These are phyloP conservation scores for Xylariales sp. DNA, from an alignment of 2,329 filamentous ascomycete genomes.

Conservation along the genomic window DNA sequence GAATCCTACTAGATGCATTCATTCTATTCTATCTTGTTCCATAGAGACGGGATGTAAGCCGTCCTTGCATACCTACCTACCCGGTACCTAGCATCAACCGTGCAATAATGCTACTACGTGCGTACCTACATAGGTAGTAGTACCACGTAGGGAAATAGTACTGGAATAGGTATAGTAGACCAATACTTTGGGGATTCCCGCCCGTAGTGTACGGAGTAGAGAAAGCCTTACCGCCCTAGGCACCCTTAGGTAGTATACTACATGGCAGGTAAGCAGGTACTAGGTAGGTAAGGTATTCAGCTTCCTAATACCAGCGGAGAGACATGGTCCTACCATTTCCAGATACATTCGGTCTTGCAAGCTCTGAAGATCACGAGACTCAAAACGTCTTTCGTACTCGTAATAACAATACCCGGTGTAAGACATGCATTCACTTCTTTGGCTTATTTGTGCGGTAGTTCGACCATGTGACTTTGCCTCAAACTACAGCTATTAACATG, in stretches of 20 bases:
- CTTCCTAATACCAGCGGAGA: background rate
- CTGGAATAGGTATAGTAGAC: slow-evolving; percentile 19
- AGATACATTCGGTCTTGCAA: background rate
- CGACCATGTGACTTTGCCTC: slow-evolving; percentile 1
- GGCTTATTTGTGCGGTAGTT: background rate
- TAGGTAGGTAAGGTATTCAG: too few species aligned
- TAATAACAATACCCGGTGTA: background rate
- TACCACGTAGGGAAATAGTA: slow-evolving; percentile 1
- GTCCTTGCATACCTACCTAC: slow-evolving; percentile 12
- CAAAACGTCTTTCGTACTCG: background rate
- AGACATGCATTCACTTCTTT: background rate
- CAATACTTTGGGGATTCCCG: background rate
- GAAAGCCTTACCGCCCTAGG: too few species aligned
- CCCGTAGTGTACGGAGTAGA: too few species aligned
- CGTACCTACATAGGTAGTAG: too few species aligned
- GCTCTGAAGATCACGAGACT: background rate
- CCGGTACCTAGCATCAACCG: slow-evolving; percentile 12
- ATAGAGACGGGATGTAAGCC: slow-evolving; percentile 17
- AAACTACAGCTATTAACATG: slow-evolving; percentile 7
- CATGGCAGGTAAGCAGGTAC: too few species aligned
- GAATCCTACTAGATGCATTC: background rate
- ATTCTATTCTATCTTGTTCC: slow-evolving; percentile 14
- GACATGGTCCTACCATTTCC: background rate
- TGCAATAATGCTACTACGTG: background rate
- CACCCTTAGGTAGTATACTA: too few species aligned